Percentiles rank a stretch among this genome's conserved stretches.
Conservation (phyloP, 2,329 filamentous ascomycete genomes). For the Drechslerella stenobrocha region DNA sequence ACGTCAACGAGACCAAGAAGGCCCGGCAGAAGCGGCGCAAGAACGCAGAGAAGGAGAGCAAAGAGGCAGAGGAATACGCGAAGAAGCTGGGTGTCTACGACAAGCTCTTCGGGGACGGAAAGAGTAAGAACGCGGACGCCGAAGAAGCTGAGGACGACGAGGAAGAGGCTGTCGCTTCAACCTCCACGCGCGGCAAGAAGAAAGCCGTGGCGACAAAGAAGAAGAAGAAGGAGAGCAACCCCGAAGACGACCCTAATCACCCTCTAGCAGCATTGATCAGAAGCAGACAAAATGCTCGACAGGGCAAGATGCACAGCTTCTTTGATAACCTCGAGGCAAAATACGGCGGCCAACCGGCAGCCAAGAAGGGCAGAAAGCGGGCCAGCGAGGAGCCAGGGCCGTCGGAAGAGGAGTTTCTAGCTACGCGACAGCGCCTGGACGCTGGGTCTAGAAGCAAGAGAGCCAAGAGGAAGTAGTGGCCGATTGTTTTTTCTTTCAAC, state of each 20-base stretch:
- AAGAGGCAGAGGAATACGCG: slow-evolving; percentile 73
- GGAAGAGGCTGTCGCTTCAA: slow-evolving; percentile 26
- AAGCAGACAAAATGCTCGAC: slow-evolving; percentile 65
- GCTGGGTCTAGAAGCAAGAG: slow-evolving; percentile 35
- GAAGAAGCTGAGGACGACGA: slow-evolving; percentile 45
- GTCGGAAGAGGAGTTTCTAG: slow-evolving; percentile 51
- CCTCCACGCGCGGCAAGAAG: slow-evolving; percentile 17
- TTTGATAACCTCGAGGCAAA: slow-evolving; percentile 76
- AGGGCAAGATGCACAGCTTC: slow-evolving; percentile 63
- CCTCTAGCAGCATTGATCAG: slow-evolving; percentile 73
- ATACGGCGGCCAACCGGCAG: slow-evolving; percentile 61
- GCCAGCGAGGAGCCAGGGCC: slow-evolving; percentile 62
- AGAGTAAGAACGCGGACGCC: slow-evolving; percentile 41
- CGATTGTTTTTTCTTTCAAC: not conserved
- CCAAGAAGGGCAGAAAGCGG: slow-evolving; percentile 60
- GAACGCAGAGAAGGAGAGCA: slow-evolving; percentile 68
- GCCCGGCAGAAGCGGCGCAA: slow-evolving; percentile 65
- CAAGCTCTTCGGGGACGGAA: slow-evolving; percentile 63
- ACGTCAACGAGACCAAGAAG: slow-evolving; percentile 72
- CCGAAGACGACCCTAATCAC: slow-evolving; percentile 58
- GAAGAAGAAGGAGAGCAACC: slow-evolving; percentile 56
- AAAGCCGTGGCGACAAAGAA: slow-evolving; percentile 37
- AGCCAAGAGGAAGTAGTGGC: slow-evolving; percentile 16
- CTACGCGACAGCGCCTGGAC: slow-evolving; percentile 21
- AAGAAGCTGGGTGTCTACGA: slow-evolving; percentile 75